Base-by-base conservation (phyloP, 2,329 filamentous ascomycete species). In the Pyricularia pennisetigena region DNA sequence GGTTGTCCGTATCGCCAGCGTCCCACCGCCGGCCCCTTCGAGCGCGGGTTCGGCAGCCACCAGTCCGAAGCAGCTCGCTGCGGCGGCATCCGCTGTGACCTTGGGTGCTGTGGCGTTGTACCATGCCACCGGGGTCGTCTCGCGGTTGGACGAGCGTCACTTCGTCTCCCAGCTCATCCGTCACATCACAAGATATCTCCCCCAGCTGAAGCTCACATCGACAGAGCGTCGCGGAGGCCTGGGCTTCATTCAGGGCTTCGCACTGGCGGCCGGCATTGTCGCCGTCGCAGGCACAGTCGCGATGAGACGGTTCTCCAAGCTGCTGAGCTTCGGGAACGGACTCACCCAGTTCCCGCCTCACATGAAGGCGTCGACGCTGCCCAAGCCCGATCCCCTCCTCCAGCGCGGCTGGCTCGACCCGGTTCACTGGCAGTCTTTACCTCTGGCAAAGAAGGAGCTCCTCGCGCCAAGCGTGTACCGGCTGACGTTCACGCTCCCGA, bases 391-490 rank as follows among this genome's bases (percentile, higher is more conserved):
- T 63, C 76, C 78, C 3, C 78, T 82, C 29, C 73, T 77, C 68
- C 71, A 76, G 68, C 73, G 77, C 67, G 84, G 83, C 7, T 83
- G 83, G 74, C 77, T 87, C n/a, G 79, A 84, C 54, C 78, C 84
- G 0, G 77, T 80, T 26, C 76, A 77, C 20, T 86, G 82, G 72
- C 79, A 82, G 67, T 74, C 75, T 4, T 77, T 87, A 16, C 80
- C 82, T 0, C 76, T 87, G 1, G 71, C 73, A 5, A 72, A 74
- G 32, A 82, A 82, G 70, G 74, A 74, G 7, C 69, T 76, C 7
- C 68, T 83, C 14, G 76, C 81, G 0, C 80, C 81, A 4, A 78
- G 79, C 64, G 80, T 82, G 5, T 85, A 80, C 73, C 78, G 78
- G 26, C 77, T 85, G 12, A 75, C 78, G 6, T 86, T 87, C 57